These are phyloP conservation scores for Suillus alpinus DNA, from an alignment of 768 basidiomycete species.

Conservation along the genomic window DNA sequence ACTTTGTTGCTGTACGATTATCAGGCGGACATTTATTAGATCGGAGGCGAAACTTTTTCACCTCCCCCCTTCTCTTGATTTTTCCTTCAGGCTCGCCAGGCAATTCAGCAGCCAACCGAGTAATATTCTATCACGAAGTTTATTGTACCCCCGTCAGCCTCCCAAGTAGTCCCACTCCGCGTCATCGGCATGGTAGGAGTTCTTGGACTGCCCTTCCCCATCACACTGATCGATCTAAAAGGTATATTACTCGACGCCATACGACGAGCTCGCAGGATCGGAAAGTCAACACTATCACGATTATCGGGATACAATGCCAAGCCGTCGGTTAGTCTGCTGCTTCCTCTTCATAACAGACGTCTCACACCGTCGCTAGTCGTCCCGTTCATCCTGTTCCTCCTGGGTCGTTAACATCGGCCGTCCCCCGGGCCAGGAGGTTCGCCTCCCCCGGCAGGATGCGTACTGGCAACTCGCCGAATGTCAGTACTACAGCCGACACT, in stretches of 20 bases:
- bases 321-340: background rate
- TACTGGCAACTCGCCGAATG: background rate
- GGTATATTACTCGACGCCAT: too few species aligned
- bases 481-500: background rate
- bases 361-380: background rate
- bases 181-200: background rate
- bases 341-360: background rate
- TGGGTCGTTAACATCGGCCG: too few species aligned
- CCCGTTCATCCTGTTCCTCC: too few species aligned
- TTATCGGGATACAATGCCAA: background rate
- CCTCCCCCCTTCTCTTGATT: background rate
- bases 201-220: background rate
- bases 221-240: background rate
- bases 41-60: fast-evolving
- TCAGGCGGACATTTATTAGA: background rate
- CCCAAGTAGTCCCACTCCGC: background rate
- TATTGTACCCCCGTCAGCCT: background rate
- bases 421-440: background rate
- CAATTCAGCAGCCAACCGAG: background rate
- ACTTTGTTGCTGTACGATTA: background rate
- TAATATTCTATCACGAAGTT: background rate
- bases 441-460: too few species aligned
- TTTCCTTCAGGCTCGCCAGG: background rate
- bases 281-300: too few species aligned
- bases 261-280: background rate